Evolutionary conservation across 176 grass and related monocot species (phyloP).

Genomic region (Triticum timopheevii): DNA sequence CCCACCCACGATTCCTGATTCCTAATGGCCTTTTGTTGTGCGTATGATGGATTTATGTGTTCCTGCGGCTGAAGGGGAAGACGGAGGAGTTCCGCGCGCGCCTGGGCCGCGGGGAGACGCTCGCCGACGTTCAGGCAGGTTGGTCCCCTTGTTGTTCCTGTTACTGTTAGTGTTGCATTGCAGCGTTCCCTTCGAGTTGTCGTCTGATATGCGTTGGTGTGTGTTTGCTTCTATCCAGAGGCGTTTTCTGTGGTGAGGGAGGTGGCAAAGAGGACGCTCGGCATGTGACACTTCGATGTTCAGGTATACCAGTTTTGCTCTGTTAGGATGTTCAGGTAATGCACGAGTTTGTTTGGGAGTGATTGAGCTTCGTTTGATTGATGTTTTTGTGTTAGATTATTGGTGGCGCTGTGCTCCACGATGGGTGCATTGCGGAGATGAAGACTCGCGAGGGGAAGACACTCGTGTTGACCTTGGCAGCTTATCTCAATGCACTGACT

Average conservation of each 20-base stretch:
- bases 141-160: conserved; percentile 13
- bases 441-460: conserved; percentile 97
- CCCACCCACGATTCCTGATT: neutral
- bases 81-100: conserved; percentile 67
- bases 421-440: conserved; percentile 98
- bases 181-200: neutral
- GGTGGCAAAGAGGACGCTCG: conserved; percentile 77
- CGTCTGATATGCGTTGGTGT: conserved; percentile 11
- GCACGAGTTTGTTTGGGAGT: neutral
- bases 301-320: conserved; percentile 44
- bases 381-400: conserved; percentile 58
- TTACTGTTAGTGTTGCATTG: neutral
- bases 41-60: conserved; percentile 7
- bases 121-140: conserved; percentile 86
- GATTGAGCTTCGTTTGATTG: neutral
- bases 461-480: conserved; percentile 76
- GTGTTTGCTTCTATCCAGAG: conserved; percentile 41
- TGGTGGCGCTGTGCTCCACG: conserved; percentile 94
- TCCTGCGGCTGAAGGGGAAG: conserved; percentile 65
- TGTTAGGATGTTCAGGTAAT: neutral
- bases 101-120: conserved; percentile 65
- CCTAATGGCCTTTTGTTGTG: neutral
- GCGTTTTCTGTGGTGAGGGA: conserved; percentile 87
- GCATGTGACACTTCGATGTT: conserved; percentile 91
- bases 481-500: conserved; percentile 85